Evolutionary conservation across 1,284 basidiomycete species (phyloP).

Genomic region (Afroboletus lepidellus): DNA sequence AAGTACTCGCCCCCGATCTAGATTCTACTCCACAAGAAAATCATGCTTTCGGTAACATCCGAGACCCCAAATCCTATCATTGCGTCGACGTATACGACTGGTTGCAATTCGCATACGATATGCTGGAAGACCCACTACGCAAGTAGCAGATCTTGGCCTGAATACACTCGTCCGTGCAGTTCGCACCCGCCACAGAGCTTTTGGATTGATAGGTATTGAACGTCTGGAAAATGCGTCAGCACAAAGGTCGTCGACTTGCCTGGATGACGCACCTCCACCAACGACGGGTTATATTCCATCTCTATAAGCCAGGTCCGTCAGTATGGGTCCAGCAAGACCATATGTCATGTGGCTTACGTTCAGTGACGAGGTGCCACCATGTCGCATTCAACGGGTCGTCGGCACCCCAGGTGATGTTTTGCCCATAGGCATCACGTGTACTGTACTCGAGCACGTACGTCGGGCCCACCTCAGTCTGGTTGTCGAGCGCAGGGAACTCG

Average conservation of each 20-base stretch:
- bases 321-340: no score
- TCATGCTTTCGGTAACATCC: no score
- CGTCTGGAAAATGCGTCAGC: conserved; percentile 19
- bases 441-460: conserved; percentile 45
- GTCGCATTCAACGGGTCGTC: conserved; percentile 48
- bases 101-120: conserved; percentile 38
- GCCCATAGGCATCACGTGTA: conserved; percentile 41
- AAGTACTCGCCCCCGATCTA: no score
- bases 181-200: conserved; percentile 30
- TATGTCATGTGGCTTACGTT: conserved; percentile 27
- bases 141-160: conserved; percentile 48
- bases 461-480: conserved; percentile 38
- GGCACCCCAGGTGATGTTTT: conserved; percentile 42
- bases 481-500: conserved; percentile 34
- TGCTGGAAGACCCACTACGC: conserved; percentile 38
- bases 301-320: conserved; percentile 17
- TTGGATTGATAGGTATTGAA: conserved; percentile 48
- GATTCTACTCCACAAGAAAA: no score
- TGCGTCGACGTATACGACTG: conserved; percentile 37
- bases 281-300: conserved; percentile 39
- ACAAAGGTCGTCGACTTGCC: not conserved
- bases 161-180: conserved; percentile 41
- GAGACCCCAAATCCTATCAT: not conserved
- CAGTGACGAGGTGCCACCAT: conserved; percentile 50
- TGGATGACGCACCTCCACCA: conserved; percentile 33